Percentiles rank a stretch among this genome's conserved stretches.
Conservation (phyloP, 2,329 filamentous ascomycete genomes). For the Hypoxylon sp. region DNA sequence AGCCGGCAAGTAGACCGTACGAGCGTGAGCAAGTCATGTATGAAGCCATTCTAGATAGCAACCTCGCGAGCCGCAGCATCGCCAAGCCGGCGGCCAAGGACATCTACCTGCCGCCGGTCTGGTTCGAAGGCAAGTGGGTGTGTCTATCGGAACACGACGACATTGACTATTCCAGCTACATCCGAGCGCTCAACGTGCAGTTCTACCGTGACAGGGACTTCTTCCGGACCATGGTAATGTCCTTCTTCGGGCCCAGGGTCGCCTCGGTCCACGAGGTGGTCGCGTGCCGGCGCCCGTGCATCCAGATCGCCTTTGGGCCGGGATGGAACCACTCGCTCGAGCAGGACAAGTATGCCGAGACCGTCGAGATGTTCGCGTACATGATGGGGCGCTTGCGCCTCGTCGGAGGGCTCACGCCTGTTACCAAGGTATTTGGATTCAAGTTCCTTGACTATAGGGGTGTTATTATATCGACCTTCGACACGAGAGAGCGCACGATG, state of each 20-base stretch:
- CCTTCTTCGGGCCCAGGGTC: conserved; percentile 11
- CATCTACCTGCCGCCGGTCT: background rate
- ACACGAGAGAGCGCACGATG: background rate
- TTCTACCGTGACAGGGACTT: conserved; percentile 8
- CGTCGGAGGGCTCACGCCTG: background rate
- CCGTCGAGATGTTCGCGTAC: conserved; percentile 9
- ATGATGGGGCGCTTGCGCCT: conserved; percentile 6
- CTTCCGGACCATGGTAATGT: conserved; percentile 5
- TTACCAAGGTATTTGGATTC: conserved; percentile 20
- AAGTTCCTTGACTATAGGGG: background rate
- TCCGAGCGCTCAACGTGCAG: background rate
- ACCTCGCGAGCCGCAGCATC: background rate
- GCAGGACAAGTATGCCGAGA: background rate
- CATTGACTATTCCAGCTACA: background rate
- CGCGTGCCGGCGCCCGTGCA: background rate
- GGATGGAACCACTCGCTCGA: background rate
- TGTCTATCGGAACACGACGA: background rate
- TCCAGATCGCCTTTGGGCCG: conserved; percentile 4
- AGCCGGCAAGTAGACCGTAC: background rate
- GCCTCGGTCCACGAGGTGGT: conserved; percentile 1
- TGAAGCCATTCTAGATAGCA: background rate
- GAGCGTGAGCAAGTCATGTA: background rate
- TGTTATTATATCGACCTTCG: background rate
- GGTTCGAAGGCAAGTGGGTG: background rate
- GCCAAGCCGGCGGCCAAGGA: background rate